Percentiles rank a stretch among this genome's conserved stretches.
Evolutionary conservation across 768 basidiomycete species (phyloP).

Genomic region (Agaricus sinodeliciosus): DNA sequence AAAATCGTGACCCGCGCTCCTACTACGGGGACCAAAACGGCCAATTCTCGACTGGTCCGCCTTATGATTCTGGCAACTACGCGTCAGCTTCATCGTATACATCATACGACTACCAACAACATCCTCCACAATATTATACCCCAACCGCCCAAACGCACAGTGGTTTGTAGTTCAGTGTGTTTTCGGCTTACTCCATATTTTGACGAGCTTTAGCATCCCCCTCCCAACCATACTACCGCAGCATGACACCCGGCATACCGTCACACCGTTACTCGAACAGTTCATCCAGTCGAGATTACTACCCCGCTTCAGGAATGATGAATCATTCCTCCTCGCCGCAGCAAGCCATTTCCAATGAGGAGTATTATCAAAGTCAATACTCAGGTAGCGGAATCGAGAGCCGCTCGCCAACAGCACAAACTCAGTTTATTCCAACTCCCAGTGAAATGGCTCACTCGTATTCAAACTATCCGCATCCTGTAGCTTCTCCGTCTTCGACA

Average conservation of each 20-base stretch:
- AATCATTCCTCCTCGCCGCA: conserved; percentile 16
- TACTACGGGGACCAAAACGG: conserved; percentile 35
- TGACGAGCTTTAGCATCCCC: conserved; percentile 9
- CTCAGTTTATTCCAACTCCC: conserved; percentile 27
- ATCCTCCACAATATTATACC: conserved; percentile 29
- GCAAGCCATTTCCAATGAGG: conserved; percentile 14
- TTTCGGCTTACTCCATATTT: neutral
- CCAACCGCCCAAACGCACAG: conserved; percentile 18
- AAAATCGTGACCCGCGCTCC: conserved; percentile 32
- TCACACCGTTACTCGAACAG: conserved; percentile 24
- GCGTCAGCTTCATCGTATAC: conserved; percentile 16
- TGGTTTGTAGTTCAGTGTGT: conserved; percentile 17
- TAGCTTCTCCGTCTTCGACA: conserved; percentile 18
- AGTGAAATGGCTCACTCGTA: conserved; percentile 27
- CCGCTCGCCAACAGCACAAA: conserved; percentile 16
- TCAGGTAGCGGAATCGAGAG: conserved; percentile 16
- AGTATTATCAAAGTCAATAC: conserved; percentile 13
- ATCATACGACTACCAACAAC: conserved; percentile 22
- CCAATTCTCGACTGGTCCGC: conserved; percentile 23
- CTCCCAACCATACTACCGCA: conserved; percentile 27
- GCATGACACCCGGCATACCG: conserved; percentile 29
- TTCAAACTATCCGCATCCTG: conserved; percentile 21
- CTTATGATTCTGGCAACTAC: conserved; percentile 22
- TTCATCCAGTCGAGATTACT: conserved; percentile 21
- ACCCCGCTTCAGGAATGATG: conserved; percentile 16